Evolutionary conservation across 2,329 filamentous ascomycete genomes (phyloP).

Genomic region (Epicoccum nigrum): DNA sequence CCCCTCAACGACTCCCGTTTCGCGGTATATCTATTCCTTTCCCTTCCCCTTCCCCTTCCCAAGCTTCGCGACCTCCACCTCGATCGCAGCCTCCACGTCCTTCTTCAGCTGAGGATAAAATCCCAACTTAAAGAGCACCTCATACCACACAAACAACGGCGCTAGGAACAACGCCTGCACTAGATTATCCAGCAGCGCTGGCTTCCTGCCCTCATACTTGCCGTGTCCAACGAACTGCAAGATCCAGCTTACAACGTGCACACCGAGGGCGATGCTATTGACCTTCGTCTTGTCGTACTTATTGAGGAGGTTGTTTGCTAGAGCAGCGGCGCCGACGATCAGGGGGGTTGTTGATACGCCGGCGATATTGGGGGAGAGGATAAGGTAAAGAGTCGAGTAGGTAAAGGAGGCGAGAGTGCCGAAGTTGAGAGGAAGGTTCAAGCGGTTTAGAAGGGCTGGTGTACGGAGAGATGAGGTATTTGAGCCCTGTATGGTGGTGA

Average conservation of each 20-base stretch:
- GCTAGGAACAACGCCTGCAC: conserved; percentile 90
- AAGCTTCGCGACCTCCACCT: conserved; percentile 56
- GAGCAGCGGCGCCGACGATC: conserved; percentile 74
- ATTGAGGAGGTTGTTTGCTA: conserved; percentile 71
- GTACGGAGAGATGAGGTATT: conserved; percentile 58
- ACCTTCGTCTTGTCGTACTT: conserved; percentile 61
- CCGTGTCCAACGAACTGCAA: conserved; percentile 91
- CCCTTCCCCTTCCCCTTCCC: conserved; percentile 44
- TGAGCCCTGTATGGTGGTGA: conserved; percentile 53
- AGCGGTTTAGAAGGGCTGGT: conserved; percentile 38
- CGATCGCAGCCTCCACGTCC: conserved; percentile 44
- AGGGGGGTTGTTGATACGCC: conserved; percentile 76
- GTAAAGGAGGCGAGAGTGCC: conserved; percentile 60
- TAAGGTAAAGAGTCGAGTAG: conserved; percentile 81
- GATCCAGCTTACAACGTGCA: conserved; percentile 80
- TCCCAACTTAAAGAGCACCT: conserved; percentile 84
- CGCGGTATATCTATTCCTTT: not conserved
- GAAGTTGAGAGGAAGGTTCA: conserved; percentile 49
- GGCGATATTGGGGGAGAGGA: conserved; percentile 86
- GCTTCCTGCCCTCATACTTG: conserved; percentile 82
- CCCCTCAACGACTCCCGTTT: not conserved
- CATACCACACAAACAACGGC: conserved; percentile 96
- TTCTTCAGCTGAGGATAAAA: conserved; percentile 69
- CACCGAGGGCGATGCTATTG: conserved; percentile 67
- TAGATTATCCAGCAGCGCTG: conserved; percentile 87